Percentiles rank a stretch among this genome's conserved stretches.
These are phyloP conservation scores for Penicillium sp. DNA, from an alignment of 2,329 filamentous ascomycete genomes.

Conservation along the genomic window DNA sequence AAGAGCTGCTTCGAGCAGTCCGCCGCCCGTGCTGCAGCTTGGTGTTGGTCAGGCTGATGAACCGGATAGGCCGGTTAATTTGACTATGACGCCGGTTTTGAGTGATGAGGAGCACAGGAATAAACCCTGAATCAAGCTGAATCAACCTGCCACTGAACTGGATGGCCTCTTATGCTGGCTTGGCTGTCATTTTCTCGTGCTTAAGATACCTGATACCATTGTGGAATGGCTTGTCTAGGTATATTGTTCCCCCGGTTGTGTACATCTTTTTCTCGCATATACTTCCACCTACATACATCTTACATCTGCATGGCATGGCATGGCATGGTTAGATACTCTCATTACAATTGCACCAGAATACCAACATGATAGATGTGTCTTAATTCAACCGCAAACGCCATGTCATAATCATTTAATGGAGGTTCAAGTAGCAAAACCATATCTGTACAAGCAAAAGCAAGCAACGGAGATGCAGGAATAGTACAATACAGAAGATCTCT, in stretches of 20 bases:
- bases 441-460: background rate
- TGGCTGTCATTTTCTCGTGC: background rate
- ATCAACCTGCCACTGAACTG: too few relatives aligned
- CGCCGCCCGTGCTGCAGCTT: conserved; percentile 8
- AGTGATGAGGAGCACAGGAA: background rate
- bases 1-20: conserved; percentile 9
- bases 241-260: background rate
- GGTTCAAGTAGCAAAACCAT: background rate
- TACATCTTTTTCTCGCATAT: background rate
- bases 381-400: background rate
- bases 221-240: too few relatives aligned
- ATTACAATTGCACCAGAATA: background rate
- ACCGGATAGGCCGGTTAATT: conserved; percentile 33
- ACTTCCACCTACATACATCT: background rate
- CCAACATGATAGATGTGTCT: background rate
- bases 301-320: too few relatives aligned
- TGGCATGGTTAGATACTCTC: background rate
- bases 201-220: too few relatives aligned
- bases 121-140: too few relatives aligned
- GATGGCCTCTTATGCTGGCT: too few relatives aligned
- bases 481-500: background rate
- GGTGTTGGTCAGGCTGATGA: conserved; percentile 27
- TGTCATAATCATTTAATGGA: background rate
- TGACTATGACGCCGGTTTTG: conserved; percentile 20
- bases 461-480: background rate